Evolutionary conservation across 495 filamentous ascomycete species (phyloP), one percentile per base, ranked within the genome.

Genomic region (Lindgomyces ingoldianus): DNA sequence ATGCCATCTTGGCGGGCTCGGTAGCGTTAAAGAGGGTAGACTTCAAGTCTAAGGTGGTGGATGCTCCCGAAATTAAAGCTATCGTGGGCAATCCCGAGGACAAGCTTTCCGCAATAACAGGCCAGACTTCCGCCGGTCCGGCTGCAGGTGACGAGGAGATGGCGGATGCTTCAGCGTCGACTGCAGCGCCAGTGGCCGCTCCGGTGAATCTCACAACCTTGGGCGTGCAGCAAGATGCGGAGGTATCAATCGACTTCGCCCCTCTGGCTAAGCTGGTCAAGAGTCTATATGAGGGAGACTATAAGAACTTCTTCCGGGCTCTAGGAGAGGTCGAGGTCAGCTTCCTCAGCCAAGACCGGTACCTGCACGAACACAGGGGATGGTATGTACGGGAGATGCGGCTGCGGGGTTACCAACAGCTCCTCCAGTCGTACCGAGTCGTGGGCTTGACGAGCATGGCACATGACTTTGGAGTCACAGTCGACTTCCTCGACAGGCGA

Each of bases 301-400:
- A 98, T 81, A 89, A 89, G 72, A 85, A 87, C 19, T 98, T 96
- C 82, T 98, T 98, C 79, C 80, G 85, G 65, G 89, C 93, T 11
- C 83, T 98, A 22, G 93, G 89, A n/a, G 82, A 86, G 14, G 93
- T 97, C 3, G 94, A 98, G 80, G 90, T 93, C 74, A 85, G 87
- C 67, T 98, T 98, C 83, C 79, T 98, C 62, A 92, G 85, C 59
- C 90, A 93, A 71, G 95, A 98, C 71, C 88, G 94, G 41, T 96
- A 97, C 76, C 80, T 98, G 56, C 86, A 90, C 69, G 95, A 98
- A 79, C 94, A 98, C 77, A 88, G 87, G 65, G 84, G 86, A 61
- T 98, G 93, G 93, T 98, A 91, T 76, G 91, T 98, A 60, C 89
- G 94, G 30, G 94, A 98, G 80, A 98, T 98, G 94, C 87, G 94